These are phyloP conservation scores for Gelatoporia subvermispora DNA, from an alignment of 768 basidiomycete species.

Conservation along the genomic window DNA sequence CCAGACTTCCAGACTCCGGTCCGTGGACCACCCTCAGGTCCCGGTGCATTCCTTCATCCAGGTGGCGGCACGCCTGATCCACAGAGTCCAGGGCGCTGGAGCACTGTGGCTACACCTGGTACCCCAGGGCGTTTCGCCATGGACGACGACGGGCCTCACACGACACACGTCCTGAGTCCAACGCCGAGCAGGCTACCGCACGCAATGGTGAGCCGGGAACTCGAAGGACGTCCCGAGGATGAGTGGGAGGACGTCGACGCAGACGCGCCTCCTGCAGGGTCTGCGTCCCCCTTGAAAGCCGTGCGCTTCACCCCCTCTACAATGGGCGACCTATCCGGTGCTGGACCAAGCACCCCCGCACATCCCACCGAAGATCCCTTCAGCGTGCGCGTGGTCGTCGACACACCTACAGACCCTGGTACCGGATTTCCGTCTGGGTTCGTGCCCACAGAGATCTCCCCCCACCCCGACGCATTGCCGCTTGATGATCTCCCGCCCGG, in stretches of 20 bases:
- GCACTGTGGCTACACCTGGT: constrained; percentile 74
- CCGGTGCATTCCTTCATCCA: constrained; percentile 15
- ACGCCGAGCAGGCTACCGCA: constrained; percentile 9
- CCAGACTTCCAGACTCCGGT: constrained; percentile 7
- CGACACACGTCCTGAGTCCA: constrained; percentile 8
- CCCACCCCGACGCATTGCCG: neutral
- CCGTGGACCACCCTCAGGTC: constrained; percentile 19
- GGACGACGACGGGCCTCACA: constrained; percentile 14
- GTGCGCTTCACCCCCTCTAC: constrained; percentile 50
- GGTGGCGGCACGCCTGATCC: constrained; percentile 23
- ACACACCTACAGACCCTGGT: neutral
- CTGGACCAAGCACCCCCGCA: constrained; percentile 15
- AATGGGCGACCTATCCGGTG: constrained; percentile 26
- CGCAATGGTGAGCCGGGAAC: constrained; percentile 40
- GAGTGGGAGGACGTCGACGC: constrained; percentile 17
- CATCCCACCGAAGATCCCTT: constrained; percentile 3
- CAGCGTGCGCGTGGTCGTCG: constrained; percentile 3
- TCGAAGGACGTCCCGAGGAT: constrained; percentile 32
- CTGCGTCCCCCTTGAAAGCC: constrained; percentile 27
- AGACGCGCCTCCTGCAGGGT: constrained; percentile 17
- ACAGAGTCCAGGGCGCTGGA: constrained; percentile 62
- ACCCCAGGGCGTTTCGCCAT: constrained; percentile 23
- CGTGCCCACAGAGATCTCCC: neutral
- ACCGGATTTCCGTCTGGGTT: neutral
- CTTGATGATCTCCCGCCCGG: constrained; percentile 21